Base-by-base conservation (phyloP, 768 basidiomycete species). In the Hericium rajendrae region DNA sequence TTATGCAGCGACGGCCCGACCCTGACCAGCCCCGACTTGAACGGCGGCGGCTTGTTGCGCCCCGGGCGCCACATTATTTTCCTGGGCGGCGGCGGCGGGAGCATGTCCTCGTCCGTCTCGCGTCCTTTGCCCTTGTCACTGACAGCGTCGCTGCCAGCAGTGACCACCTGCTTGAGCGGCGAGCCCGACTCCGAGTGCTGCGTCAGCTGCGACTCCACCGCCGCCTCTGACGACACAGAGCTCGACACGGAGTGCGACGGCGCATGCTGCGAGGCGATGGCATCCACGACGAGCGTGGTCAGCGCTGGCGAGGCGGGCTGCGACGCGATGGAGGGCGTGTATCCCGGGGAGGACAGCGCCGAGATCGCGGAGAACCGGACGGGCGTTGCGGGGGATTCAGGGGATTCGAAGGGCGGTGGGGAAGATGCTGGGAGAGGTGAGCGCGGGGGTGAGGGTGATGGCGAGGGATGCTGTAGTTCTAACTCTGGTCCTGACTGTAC, bases 221-320 rank as follows among this genome's bases (percentile, higher is more conserved):
- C 94, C 16, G 92, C 92, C 2, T 94, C 93, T 65, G 91, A 94
- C 64, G 88, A 94, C 62, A 93, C 94, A 57, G 86, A 94, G 4
- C 28, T 32, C 28, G 28, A 32, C 8, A 32, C 8, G 67, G 91
- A 93, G 71, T 70, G 71, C 41, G 24, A 24, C 18, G 15, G 49
- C 22, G 22, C n/a, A 15, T 50, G 49, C 49, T 50, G 24, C 18
- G 28, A 24, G 16, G 68, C 86, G 12, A 95, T 95, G 91, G 28
- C 49, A 12, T 50, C 28, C 10, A 9, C 49, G 6, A 50, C 28
- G 49, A 50, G 24, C 24, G 49, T 50, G 49, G 18, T 24, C 15
- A 50, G 24, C 11, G n/a, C 49, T 12, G 49, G 49, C 15, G 49
- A 50, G 12, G 24, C 28, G 22, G 49, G 49, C 24, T 50, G 49